Evolutionary conservation across 1,284 basidiomycete genomes (phyloP).

Genomic region (Apiotrichum mycotoxinovorans): DNA sequence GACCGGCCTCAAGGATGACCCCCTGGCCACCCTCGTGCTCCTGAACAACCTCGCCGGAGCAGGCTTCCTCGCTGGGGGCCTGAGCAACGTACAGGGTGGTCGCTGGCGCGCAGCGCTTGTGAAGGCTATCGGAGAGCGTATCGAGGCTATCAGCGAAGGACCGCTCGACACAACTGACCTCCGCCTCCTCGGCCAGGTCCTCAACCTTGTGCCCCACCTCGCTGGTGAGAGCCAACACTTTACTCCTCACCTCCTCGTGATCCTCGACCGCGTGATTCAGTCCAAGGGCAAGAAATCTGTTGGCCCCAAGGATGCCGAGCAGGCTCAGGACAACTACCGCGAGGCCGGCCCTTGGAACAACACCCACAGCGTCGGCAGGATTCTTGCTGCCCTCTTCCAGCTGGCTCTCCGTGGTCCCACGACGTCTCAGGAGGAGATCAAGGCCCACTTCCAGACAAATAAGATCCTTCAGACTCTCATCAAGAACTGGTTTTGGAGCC

Average conservation of each 20-base stretch:
- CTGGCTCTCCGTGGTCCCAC: constrained; percentile 49
- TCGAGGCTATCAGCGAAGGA: background rate
- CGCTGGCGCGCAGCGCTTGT: constrained; percentile 44
- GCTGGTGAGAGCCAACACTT: constrained; percentile 27
- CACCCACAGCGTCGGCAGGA: constrained; percentile 26
- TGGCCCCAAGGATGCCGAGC: constrained; percentile 1
- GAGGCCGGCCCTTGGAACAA: constrained; percentile 37
- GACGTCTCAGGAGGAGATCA: constrained; percentile 22
- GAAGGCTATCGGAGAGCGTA: constrained; percentile 18
- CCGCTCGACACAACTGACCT: constrained; percentile 17
- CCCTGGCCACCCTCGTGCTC: constrained; percentile 40
- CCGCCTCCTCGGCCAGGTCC: constrained; percentile 31
- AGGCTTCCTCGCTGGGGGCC: constrained; percentile 43
- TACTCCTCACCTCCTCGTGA: constrained; percentile 14
- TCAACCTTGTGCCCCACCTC: constrained; percentile 34
- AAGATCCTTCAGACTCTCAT: constrained; percentile 53
- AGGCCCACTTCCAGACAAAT: constrained; percentile 23
- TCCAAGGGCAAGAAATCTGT: background rate
- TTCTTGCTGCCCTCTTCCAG: constrained; percentile 23
- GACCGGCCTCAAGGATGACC: constrained; percentile 28
- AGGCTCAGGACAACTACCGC: constrained; percentile 19
- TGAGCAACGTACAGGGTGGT: constrained; percentile 48
- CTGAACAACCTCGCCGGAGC: constrained; percentile 43
- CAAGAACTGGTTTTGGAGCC: constrained; percentile 60
- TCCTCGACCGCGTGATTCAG: constrained; percentile 8